Evolutionary conservation across 2,329 filamentous ascomycete genomes (phyloP), one percentile per base, ranked within the genome.

Genomic region (Stagonosporopsis cucurbitacearum): DNA sequence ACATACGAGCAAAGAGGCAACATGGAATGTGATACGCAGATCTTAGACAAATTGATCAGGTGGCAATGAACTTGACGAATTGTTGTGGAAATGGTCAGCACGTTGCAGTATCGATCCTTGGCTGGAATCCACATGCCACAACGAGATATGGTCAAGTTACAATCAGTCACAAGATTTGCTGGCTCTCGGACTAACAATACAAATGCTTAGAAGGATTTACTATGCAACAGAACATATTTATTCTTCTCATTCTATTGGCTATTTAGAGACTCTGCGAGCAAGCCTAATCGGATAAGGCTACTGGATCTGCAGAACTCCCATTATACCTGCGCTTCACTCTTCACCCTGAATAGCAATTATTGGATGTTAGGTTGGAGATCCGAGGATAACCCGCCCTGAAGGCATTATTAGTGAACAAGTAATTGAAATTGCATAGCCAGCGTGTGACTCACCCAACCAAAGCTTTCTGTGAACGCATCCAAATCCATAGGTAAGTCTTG

Each of bases 401-500:
- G 12, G 7, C 1, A 32, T 25, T 6, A 19, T 56, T 23, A 56
- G 53, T 22, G 4, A 22, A 22, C 13, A 12, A 17, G 15, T 6
- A 11, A 9, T 6, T 5, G 13, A 44, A 9, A n/a, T n/a, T n/a
- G 12, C 5, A 19, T 4, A 8, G 17, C 23, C 13, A 4, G 3
- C 2, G 12, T 17, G 3, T 32, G 5, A 22, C 50, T 25, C 57
- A 69, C 70, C 68, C 68, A 72, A 28, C 61, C 59, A 30, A 70
- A 68, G n/a, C 50, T 41, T 13, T 63, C 54, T 7, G 53, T 51
- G 17, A 58, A 57, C 7, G 48, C 22, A 13, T 63, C 63, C n/a
- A 71, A 48, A 32, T 71, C 64, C 60, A 71, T 68, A 2, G 62
- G 47, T 35, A 64, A 59, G 25, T 67, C 62, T 12, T 52, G 44